These are phyloP conservation scores for Beauveria pseudobassiana DNA, from an alignment of 2,329 filamentous ascomycete species.

Conservation along the genomic window DNA sequence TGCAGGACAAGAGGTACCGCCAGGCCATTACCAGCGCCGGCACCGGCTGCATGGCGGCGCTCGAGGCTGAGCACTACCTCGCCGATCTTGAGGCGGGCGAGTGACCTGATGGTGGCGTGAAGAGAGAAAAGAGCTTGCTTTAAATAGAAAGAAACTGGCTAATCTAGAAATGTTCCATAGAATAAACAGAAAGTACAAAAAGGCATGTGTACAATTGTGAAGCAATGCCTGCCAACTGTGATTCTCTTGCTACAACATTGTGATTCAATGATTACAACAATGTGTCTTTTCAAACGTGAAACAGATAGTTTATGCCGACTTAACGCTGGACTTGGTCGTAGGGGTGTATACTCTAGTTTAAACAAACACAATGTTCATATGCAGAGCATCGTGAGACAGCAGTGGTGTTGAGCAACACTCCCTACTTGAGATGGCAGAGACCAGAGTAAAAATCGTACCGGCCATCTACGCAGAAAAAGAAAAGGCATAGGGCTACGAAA, in stretches of 20 bases:
- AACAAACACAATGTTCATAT: too few species aligned
- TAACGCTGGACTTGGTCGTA: too few species aligned
- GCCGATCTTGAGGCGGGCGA: slow-evolving; percentile 58
- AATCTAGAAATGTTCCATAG: not conserved
- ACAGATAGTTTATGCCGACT: too few species aligned
- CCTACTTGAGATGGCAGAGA: too few species aligned
- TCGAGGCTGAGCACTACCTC: slow-evolving; percentile 93
- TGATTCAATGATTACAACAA: not conserved
- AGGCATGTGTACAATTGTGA: not conserved
- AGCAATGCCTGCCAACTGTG: not conserved
- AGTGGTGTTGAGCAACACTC: too few species aligned
- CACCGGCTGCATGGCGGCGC: slow-evolving; percentile 87
- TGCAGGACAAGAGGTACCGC: slow-evolving; percentile 96
- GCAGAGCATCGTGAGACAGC: too few species aligned
- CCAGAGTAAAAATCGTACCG: too few species aligned
- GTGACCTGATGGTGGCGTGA: not conserved
- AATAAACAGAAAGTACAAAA: not conserved
- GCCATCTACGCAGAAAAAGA: too few species aligned
- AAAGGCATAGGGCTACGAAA: too few species aligned
- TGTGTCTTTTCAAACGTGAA: too few species aligned
- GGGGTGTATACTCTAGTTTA: too few species aligned
- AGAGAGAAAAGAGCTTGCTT: slow-evolving; percentile 1
- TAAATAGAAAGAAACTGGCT: not conserved
- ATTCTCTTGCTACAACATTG: not conserved
- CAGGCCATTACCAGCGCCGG: slow-evolving; percentile 97